Evolutionary conservation across 768 basidiomycete genomes (phyloP).

Genomic region (Auricularia sp.): DNA sequence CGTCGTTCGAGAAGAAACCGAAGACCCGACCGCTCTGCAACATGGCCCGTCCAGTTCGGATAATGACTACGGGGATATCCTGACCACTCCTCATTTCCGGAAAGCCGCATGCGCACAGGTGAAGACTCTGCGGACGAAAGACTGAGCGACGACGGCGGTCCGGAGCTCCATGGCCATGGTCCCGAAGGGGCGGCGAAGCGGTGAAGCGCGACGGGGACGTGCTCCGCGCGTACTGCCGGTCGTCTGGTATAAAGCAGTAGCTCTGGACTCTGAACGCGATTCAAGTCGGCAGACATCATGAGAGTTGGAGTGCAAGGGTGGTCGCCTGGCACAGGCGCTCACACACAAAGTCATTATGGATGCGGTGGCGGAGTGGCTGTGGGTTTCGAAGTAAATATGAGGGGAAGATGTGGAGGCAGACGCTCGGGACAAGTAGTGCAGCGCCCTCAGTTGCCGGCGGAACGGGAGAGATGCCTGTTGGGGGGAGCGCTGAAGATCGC

Average conservation of each 20-base stretch:
- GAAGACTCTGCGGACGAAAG: not conserved
- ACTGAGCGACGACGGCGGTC: not conserved
- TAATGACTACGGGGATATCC: constrained; percentile 41
- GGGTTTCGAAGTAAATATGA: too few relatives aligned
- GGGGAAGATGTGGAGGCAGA: too few relatives aligned
- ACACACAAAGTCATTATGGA: not conserved
- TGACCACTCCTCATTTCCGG: constrained; percentile 15
- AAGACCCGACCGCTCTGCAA: constrained; percentile 28
- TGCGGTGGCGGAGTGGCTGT: not conserved
- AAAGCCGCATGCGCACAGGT: not conserved
- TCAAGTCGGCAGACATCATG: not conserved
- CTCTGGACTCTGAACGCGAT: not conserved
- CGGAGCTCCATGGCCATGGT: constrained; percentile 19
- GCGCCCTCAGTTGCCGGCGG: too few relatives aligned
- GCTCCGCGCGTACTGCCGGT: not conserved
- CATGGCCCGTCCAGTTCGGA: constrained; percentile 44
- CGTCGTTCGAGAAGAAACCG: constrained; percentile 11
- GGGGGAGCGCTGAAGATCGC: too few relatives aligned
- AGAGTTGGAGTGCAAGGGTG: not conserved
- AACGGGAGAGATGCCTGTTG: too few relatives aligned
- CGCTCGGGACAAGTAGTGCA: too few relatives aligned
- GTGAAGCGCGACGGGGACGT: constrained; percentile 9
- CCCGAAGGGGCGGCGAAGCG: constrained; percentile 34
- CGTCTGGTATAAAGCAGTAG: not conserved
- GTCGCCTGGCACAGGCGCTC: not conserved